A percentile compares a stretch with the other conserved stretches of the same genome.
Conservation (phyloP, 345 rosid species). For the Rhizophora mangle region DNA sequence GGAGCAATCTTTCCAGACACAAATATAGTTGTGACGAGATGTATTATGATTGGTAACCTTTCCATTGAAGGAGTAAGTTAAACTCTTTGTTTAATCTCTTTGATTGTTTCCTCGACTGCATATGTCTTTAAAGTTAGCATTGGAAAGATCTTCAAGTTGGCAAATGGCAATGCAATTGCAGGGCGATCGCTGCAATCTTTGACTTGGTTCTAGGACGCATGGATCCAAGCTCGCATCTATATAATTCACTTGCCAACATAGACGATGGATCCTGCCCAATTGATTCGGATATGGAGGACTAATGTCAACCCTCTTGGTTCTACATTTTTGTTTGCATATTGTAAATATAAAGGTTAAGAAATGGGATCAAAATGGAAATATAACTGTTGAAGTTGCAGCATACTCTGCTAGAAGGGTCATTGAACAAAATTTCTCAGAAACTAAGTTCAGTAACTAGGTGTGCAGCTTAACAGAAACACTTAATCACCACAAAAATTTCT, state of each 20-base stretch:
- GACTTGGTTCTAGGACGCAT: slow-evolving; percentile 72
- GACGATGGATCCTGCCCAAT: slow-evolving; percentile 67
- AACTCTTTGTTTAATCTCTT: not conserved
- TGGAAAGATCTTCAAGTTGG: not conserved
- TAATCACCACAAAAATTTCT: too few relatives aligned
- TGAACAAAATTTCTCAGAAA: too few relatives aligned
- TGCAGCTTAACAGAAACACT: too few relatives aligned
- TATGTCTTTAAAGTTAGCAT: not conserved
- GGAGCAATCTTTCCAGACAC: slow-evolving; percentile 86
- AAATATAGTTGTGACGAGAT: slow-evolving; percentile 49
- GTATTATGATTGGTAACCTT: slow-evolving; percentile 70
- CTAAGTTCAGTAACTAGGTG: too few relatives aligned
- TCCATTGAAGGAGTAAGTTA: slow-evolving; percentile 72
- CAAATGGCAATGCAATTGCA: slow-evolving; percentile 23
- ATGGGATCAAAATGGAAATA: too few relatives aligned
- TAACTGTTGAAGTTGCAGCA: too few relatives aligned
- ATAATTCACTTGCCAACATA: slow-evolving; percentile 71
- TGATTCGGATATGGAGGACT: slow-evolving; percentile 50
- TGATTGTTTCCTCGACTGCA: not conserved
- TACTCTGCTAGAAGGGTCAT: too few relatives aligned
- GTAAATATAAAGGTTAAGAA: too few relatives aligned
- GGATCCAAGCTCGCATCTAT: slow-evolving; percentile 58
- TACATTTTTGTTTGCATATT: too few relatives aligned
- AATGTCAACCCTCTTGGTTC: not conserved
- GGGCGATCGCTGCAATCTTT: slow-evolving; percentile 85